A percentile compares a stretch with the other conserved stretches of the same genome.
These are phyloP conservation scores for Capsicum rhomboideum DNA, from an alignment of 257 asterid species.

Conservation along the genomic window DNA sequence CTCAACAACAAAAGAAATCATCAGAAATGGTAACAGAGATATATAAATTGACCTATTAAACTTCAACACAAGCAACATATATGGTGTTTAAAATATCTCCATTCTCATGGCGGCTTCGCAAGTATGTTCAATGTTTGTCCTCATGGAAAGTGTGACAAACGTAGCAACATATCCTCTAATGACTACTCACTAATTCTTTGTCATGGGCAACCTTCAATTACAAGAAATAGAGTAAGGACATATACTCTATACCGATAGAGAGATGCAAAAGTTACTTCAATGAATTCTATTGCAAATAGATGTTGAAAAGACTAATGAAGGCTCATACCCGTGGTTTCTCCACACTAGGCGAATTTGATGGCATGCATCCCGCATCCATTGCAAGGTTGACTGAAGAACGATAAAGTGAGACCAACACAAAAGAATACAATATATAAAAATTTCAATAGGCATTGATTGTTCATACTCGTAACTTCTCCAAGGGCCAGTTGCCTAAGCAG, in stretches of 20 bases:
- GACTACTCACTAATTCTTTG: conserved; percentile 43
- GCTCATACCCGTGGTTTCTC: too few relatives aligned
- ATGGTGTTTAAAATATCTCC: too few relatives aligned
- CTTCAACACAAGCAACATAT: too few relatives aligned
- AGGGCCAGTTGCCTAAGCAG: conserved; percentile 53
- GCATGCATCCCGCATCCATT: conserved; percentile 12
- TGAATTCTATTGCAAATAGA: background rate
- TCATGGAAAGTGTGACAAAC: too few relatives aligned
- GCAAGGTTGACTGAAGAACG: conserved; percentile 12
- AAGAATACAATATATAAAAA: background rate
- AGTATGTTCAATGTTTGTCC: too few relatives aligned
- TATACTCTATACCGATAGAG: background rate
- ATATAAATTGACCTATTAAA: too few relatives aligned
- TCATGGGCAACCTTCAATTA: conserved; percentile 76
- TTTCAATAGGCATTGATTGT: conserved; percentile 5
- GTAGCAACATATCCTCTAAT: too few relatives aligned
- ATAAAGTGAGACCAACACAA: conserved; percentile 1
- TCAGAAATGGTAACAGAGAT: too few relatives aligned
- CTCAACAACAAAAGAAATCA: too few relatives aligned
- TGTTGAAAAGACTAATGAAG: background rate
- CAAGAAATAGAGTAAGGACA: background rate
- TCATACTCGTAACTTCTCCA: conserved; percentile 55
- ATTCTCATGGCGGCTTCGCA: too few relatives aligned
- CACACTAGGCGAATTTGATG: too few relatives aligned
- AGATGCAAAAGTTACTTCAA: background rate